phyloP scores from a whole-genome alignment of 2,329 filamentous ascomycete genomes.

The Phialemonium atrogriseum region DNA sequence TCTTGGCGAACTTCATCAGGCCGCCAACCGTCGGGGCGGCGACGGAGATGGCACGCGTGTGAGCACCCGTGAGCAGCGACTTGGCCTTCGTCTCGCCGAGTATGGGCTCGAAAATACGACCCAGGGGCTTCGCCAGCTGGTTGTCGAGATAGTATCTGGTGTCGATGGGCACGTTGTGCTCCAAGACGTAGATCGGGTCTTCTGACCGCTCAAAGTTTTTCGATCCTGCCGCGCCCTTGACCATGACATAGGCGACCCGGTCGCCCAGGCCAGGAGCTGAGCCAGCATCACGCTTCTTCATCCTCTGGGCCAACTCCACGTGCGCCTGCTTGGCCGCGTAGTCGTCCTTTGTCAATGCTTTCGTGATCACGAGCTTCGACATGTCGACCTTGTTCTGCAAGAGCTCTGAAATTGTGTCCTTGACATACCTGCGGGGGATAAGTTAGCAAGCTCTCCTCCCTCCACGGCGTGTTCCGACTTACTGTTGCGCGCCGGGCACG shows the following conservation, averaged over 20 bases:
- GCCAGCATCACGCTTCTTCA: conserved; percentile 93
- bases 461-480: conserved; percentile 31
- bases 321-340: conserved; percentile 93
- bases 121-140: conserved; percentile 88
- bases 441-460: conserved; percentile 15
- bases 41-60: conserved; percentile 90
- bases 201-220: conserved; percentile 98
- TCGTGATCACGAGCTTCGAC: conserved; percentile 98
- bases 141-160: conserved; percentile 99
- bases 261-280: conserved; percentile 90
- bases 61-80: conserved; percentile 80
- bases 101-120: conserved; percentile 96
- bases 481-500: conserved; percentile 86
- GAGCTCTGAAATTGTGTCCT: conserved; percentile 88
- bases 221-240: conserved; percentile 79
- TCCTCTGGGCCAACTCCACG: conserved; percentile 87
- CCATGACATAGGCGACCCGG: conserved; percentile 95
- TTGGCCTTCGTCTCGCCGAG: conserved; percentile 86
- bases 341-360: conserved; percentile 83
- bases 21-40: conserved; percentile 87
- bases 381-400: conserved; percentile 98
- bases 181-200: conserved; percentile 92
- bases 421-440: conserved; percentile 65
- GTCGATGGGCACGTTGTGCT: conserved; percentile 96
- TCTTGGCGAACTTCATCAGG: conserved; percentile 97